phyloP scores from a whole-genome alignment of 2,329 filamentous ascomycete species.

The Cladophialophora psammophila region DNA sequence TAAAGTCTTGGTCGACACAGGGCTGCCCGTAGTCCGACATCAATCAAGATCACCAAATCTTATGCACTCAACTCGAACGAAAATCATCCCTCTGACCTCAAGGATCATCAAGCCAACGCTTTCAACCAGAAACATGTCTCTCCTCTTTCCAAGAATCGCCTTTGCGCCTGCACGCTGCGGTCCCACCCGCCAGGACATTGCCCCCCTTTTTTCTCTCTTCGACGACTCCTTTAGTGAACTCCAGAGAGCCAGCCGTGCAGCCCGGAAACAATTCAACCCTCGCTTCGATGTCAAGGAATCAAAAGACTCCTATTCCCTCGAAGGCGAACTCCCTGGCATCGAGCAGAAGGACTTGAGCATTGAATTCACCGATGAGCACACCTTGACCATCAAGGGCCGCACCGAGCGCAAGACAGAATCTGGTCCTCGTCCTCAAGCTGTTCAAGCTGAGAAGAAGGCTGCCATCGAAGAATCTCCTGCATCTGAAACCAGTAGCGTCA shows the following conservation, averaged over 20 bases:
- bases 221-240: constrained; percentile 48
- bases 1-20: constrained; percentile 32
- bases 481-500: constrained; percentile 38
- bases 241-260: constrained; percentile 34
- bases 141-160: constrained; percentile 47
- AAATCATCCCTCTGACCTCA: constrained; percentile 32
- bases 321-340: constrained; percentile 59
- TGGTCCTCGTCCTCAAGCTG: constrained; percentile 34
- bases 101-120: constrained; percentile 33
- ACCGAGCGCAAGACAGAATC: constrained; percentile 49
- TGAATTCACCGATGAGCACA: constrained; percentile 57
- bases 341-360: constrained; percentile 56
- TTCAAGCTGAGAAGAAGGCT: constrained; percentile 33
- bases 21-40: constrained; percentile 33
- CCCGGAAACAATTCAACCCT: constrained; percentile 49
- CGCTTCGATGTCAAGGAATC: constrained; percentile 58
- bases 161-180: constrained; percentile 38
- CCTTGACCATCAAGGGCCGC: constrained; percentile 55
- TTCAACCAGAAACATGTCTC: constrained; percentile 47
- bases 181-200: constrained; percentile 47
- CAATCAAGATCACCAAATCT: constrained; percentile 34
- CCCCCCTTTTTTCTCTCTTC: constrained; percentile 56
- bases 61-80: constrained; percentile 41
- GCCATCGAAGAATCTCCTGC: constrained; percentile 32
- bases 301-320: constrained; percentile 54